Base-by-base conservation (phyloP, 768 basidiomycete species). In the Trametes cubensis region DNA sequence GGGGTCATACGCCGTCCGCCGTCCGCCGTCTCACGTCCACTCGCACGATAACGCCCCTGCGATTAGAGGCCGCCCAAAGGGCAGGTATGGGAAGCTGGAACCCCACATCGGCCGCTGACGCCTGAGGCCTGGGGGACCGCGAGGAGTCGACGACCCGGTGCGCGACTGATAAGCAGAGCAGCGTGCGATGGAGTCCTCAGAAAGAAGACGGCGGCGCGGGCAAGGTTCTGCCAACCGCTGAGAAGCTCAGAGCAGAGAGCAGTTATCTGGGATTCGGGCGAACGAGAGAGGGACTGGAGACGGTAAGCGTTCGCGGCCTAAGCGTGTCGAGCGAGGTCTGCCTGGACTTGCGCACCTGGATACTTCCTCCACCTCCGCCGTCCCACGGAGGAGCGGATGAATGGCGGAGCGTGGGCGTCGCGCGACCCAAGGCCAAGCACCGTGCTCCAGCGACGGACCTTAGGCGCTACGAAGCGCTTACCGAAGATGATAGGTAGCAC, bases 51-150 rank as follows among this genome's bases (percentile, higher is more conserved):
- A 8, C 15, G 20, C 41, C 13, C 15, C 14, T 26, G 26, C 39
- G 39, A 30, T 45, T n/a, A 28, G 42, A 44, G 41, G 26, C 23
- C 17, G 11, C 42, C 54, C 41, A 45, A 42, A 6, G 42, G 26
- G 15, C 15, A 26, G 54, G 54, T 18, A 44, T 55, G 54, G 54
- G 54, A n/a, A n/a, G n/a, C n/a, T n/a, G n/a, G n/a, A 55, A 55
- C 42, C 3, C 20, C 38, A 14, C 17, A 8, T 21, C 45, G 20
- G 20, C 45, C 13, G 20, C 21, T 21, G 45, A 18, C n/a, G n/a
- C n/a, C n/a, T n/a, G n/a, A n/a, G n/a, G n/a, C n/a, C n/a, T n/a
- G n/a, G n/a, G 28, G 28, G 3, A 28, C 28, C 28, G 3, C 28
- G 28, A n/a, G n/a, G n/a, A 28, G 34, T 34, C 34, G 34, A 34